Evolutionary conservation across 2,329 filamentous ascomycete species (phyloP).

Genomic region (Xylariaceae sp.): DNA sequence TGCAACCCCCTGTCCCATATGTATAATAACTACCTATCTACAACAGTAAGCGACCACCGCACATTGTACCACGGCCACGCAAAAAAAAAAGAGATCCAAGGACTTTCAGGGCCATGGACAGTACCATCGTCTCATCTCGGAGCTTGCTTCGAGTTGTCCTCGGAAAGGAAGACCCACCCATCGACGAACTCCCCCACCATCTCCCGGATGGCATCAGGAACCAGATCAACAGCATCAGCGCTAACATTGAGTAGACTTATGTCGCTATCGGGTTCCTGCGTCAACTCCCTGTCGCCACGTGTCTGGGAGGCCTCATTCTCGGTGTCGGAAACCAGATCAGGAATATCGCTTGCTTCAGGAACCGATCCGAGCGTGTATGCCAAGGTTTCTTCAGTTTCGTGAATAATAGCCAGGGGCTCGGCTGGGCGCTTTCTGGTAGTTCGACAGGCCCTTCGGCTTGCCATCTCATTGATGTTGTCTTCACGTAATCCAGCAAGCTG

Average conservation of each 20-base stretch:
- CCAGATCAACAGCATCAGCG: neutral
- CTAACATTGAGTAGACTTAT: neutral
- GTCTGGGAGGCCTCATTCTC: constrained; percentile 8
- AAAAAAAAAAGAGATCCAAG: constrained; percentile 21
- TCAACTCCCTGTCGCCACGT: constrained; percentile 20
- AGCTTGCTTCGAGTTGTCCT: constrained; percentile 31
- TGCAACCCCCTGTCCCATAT: neutral
- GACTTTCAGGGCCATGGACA: constrained; percentile 20
- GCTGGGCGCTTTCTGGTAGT: neutral
- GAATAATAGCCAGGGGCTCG: constrained; percentile 19
- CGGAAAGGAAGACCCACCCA: constrained; percentile 27
- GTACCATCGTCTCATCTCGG: constrained; percentile 18
- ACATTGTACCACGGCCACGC: constrained; percentile 18
- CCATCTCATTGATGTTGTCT: neutral
- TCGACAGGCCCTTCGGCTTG: neutral
- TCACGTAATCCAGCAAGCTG: neutral
- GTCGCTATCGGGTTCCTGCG: constrained; percentile 7
- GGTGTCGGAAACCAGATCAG: constrained; percentile 20
- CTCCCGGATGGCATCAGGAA: constrained; percentile 7
- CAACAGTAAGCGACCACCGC: constrained; percentile 5
- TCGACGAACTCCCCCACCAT: constrained; percentile 12
- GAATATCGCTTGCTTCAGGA: constrained; percentile 13
- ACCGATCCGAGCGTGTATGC: constrained; percentile 8
- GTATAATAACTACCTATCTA: neutral
- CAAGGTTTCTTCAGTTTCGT: constrained; percentile 23